Evolutionary conservation across 495 filamentous ascomycete genomes (phyloP).

Genomic region (Staphylotrichum longicolle): DNA sequence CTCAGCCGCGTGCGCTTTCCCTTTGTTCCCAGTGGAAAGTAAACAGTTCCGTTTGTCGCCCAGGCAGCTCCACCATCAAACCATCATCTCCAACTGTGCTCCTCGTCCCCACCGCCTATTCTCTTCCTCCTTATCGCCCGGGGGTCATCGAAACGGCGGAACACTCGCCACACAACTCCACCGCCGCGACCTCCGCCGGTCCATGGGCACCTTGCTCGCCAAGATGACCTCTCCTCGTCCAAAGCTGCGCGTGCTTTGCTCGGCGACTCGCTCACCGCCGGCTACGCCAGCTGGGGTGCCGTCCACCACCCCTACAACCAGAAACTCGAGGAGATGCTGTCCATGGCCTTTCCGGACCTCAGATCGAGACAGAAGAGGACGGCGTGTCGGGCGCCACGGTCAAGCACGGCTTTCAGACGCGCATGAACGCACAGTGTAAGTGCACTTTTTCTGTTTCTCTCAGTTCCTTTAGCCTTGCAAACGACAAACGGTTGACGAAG

Average conservation of each 20-base stretch:
- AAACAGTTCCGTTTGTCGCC: too few species aligned
- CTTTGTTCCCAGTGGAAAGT: too few species aligned
- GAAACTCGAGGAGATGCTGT: slow-evolving; percentile 39
- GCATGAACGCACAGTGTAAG: slow-evolving; percentile 49
- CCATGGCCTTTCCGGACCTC: slow-evolving; percentile 40
- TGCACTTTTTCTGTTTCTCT: slow-evolving; percentile 1
- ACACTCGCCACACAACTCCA: not conserved
- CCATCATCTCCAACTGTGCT: too few species aligned
- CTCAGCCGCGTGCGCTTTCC: slow-evolving; percentile 11
- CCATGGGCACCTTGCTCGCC: slow-evolving; percentile 13
- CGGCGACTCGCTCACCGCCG: slow-evolving; percentile 61
- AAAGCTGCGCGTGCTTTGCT: slow-evolving; percentile 55
- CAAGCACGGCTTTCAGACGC: slow-evolving; percentile 43
- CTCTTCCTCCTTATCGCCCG: too few species aligned
- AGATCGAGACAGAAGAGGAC: slow-evolving; percentile 38
- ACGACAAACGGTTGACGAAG: not conserved
- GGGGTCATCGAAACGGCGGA: not conserved
- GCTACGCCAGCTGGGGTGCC: slow-evolving; percentile 48
- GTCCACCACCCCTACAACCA: slow-evolving; percentile 53
- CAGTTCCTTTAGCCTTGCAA: not conserved
- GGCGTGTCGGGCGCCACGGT: slow-evolving; percentile 55
- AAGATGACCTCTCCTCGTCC: slow-evolving; percentile 24
- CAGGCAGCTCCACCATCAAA: too few species aligned
- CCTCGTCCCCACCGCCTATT: too few species aligned
- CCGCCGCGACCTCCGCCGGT: not conserved